Evolutionary conservation across 805 yeast species (phyloP).

Genomic region (Teunomyces barrocoloradensis): DNA sequence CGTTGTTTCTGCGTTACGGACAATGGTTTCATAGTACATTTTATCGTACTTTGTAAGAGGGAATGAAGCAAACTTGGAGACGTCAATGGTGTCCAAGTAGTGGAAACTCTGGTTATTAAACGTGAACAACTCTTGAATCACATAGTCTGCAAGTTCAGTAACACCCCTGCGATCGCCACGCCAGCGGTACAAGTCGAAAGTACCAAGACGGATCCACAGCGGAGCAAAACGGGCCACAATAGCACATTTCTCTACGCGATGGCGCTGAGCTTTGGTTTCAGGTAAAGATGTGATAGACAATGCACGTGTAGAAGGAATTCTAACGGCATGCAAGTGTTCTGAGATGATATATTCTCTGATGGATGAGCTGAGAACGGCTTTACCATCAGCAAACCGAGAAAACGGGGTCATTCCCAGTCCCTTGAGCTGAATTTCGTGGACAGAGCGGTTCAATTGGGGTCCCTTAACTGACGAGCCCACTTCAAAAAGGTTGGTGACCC

Average conservation of each 20-base stretch:
- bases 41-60: conserved; percentile 59
- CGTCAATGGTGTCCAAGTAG: conserved; percentile 6
- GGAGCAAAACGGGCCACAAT: conserved; percentile 80
- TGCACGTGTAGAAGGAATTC: conserved; percentile 86
- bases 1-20: conserved; percentile 71
- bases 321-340: conserved; percentile 75
- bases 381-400: conserved; percentile 95
- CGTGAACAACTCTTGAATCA: conserved; percentile 62
- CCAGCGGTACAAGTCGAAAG: conserved; percentile 78
- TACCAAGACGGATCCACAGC: conserved; percentile 85
- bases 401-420: conserved; percentile 93
- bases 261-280: conserved; percentile 70
- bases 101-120: conserved; percentile 26
- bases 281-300: conserved; percentile 72
- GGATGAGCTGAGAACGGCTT: conserved; percentile 85
- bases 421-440: conserved; percentile 75
- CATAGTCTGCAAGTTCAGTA: conserved; percentile 64
- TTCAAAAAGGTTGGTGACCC: conserved; percentile 82
- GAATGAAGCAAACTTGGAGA: not conserved
- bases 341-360: conserved; percentile 84
- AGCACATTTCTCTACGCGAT: conserved; percentile 76
- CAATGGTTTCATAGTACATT: conserved; percentile 67
- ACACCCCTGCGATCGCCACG: conserved; percentile 67
- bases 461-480: conserved; percentile 37
- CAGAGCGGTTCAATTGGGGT: conserved; percentile 25